These are phyloP conservation scores for Ganoderma boninense DNA, from an alignment of 1,284 basidiomycete species.

Conservation along the genomic window DNA sequence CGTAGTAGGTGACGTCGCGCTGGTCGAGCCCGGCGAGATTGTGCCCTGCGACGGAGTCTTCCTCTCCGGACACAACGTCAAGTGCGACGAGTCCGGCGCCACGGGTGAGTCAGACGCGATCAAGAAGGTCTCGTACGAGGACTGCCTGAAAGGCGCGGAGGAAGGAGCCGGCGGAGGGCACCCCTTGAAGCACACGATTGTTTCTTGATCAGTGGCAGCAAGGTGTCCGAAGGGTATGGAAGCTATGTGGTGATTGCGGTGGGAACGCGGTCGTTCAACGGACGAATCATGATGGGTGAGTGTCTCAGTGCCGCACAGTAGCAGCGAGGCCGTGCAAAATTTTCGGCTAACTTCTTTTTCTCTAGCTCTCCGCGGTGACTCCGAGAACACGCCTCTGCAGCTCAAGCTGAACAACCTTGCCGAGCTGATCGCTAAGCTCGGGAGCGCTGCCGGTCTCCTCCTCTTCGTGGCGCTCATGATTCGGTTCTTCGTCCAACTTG, in stretches of 20 bases:
- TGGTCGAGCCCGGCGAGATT: slow-evolving; percentile 95
- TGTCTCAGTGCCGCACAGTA: slow-evolving; percentile 27
- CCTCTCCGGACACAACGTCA: slow-evolving; percentile 91
- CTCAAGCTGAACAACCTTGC: slow-evolving; percentile 93
- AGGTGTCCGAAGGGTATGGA: slow-evolving; percentile 95
- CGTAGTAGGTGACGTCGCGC: slow-evolving; percentile 92
- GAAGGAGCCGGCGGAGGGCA: slow-evolving; percentile 41
- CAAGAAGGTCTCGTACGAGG: slow-evolving; percentile 85
- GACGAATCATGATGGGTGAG: slow-evolving; percentile 95
- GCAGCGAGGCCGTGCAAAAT: background rate
- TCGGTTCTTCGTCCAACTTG: slow-evolving; percentile 91
- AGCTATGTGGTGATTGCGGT: slow-evolving; percentile 93
- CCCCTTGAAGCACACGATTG: slow-evolving; percentile 76
- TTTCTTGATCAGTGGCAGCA: slow-evolving; percentile 93
- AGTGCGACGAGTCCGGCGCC: slow-evolving; percentile 96
- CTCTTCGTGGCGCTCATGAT: slow-evolving; percentile 93
- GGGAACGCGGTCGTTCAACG: slow-evolving; percentile 93
- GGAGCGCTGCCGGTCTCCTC: slow-evolving; percentile 82
- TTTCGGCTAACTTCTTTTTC: slow-evolving; percentile 4
- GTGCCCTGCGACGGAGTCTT: slow-evolving; percentile 97
- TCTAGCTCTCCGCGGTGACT: slow-evolving; percentile 79
- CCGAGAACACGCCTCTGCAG: slow-evolving; percentile 93
- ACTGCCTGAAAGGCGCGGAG: slow-evolving; percentile 57
- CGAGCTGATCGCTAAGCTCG: slow-evolving; percentile 93
- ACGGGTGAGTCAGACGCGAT: slow-evolving; percentile 98